phyloP scores from a whole-genome alignment of 768 basidiomycete species.

The Paxillus ammoniavirescens region DNA sequence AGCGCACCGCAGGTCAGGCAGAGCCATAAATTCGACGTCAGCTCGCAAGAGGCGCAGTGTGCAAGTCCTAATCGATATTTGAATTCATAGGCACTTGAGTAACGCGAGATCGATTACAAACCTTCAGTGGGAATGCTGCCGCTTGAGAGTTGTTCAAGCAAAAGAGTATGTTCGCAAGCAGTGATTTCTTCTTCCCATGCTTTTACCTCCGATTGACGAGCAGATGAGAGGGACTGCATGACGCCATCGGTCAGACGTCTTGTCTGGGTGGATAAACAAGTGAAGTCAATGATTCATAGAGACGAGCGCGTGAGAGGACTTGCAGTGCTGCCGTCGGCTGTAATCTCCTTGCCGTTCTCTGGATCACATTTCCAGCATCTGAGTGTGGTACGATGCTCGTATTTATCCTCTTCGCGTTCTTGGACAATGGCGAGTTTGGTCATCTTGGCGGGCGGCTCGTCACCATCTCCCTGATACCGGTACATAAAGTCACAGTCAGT shows the following conservation, averaged over 20 bases:
- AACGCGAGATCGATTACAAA: background rate
- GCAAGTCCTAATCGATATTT: conserved; percentile 56
- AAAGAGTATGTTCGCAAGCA: conserved; percentile 78
- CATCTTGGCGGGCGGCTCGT: conserved; percentile 87
- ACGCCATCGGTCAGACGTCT: conserved; percentile 60
- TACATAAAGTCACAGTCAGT: background rate
- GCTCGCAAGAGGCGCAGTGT: conserved; percentile 77
- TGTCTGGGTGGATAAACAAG: conserved; percentile 34
- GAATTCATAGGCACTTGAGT: background rate
- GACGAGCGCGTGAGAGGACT: background rate
- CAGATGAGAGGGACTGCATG: conserved; percentile 82
- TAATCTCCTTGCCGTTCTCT: conserved; percentile 44
- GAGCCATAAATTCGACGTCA: conserved; percentile 93
- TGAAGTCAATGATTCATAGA: background rate
- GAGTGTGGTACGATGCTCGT: conserved; percentile 60
- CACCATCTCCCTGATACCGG: conserved; percentile 57
- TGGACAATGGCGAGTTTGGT: conserved; percentile 85
- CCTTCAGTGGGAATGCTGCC: conserved; percentile 28
- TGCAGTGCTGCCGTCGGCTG: conserved; percentile 37
- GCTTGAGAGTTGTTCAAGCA: conserved; percentile 45
- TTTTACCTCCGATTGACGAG: conserved; percentile 91
- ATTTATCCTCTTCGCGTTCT: conserved; percentile 88
- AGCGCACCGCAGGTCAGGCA: conserved; percentile 89
- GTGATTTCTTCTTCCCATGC: conserved; percentile 96
- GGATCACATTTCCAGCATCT: conserved; percentile 78